Evolutionary conservation across 768 basidiomycete species (phyloP), one percentile per base, ranked within the genome.

Genomic region (Cubamyces sp.): DNA sequence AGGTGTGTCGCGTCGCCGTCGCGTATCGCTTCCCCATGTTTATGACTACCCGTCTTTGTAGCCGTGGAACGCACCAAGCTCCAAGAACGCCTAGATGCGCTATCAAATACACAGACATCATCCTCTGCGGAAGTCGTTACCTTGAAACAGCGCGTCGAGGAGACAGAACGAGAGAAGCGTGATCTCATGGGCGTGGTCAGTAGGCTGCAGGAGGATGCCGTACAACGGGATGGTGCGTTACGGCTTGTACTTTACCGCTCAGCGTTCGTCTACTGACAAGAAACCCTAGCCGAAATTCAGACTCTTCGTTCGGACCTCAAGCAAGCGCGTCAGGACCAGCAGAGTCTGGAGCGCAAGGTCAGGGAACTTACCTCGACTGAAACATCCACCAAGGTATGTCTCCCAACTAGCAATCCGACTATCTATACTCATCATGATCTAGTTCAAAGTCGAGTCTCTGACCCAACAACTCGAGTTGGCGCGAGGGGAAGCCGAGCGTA

Each of bases 371-470:
- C 87, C 64, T 89, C 92, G 11, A 75, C 83, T 1, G 90, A 93
- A 66, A 87, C 90, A 5, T 86, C 94, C 8, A 88, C 87, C 39
- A 90, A 88, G 77, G 90, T 91, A 68, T 14, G 75, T 68, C 28
- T 12, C 30, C 30, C 14, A 26, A 5, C 16, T 8, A 18, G 49
- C 54, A 26, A 51, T 4, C 4, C 23, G 34, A 30, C 19, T 14
- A 40, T 30, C 25, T 4, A n/a, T 34, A 47, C 43, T 54, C 3
- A 59, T 23, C 23, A 6, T 6, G 25, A n/a, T 42, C 3, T 71
- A 96, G 90, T 96, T 95, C 81, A 94, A 92, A 75, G 74, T 95
- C 61, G 90, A 95, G 60, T 87, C 92, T 1, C 81, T 92, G 15
- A 80, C 87, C 5, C 92, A 95, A 75, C 92, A 96, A 74, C 78